Percentiles rank a stretch among this genome's conserved stretches.
phyloP scores from a whole-genome alignment of 2,329 filamentous ascomycete genomes.

The Xylaria digitata region DNA sequence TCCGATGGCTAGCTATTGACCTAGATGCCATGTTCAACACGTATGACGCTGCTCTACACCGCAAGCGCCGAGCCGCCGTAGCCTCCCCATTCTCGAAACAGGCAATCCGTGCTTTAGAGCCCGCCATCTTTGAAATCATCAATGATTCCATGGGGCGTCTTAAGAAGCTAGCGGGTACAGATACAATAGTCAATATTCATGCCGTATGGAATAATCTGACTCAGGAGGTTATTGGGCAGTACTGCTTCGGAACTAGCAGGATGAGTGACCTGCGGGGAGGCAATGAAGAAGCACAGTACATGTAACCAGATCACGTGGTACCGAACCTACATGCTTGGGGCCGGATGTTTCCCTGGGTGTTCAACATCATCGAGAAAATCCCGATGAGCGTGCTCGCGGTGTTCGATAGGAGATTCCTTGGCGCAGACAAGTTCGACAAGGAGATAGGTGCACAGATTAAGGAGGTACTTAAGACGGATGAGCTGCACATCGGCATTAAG shows the following conservation, averaged over 20 bases:
- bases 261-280: conserved; percentile 13
- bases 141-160: not conserved
- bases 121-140: conserved; percentile 14
- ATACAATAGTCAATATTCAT: conserved; percentile 9
- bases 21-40: conserved; percentile 25
- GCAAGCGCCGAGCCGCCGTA: conserved; percentile 23
- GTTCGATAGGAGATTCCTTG: not conserved
- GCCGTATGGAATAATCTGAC: conserved; percentile 16
- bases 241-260: conserved; percentile 13
- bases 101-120: conserved; percentile 24
- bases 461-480: conserved; percentile 14
- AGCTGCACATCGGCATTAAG: conserved; percentile 16
- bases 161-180: not conserved
- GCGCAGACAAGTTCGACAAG: not conserved
- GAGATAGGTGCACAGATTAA: conserved; percentile 2
- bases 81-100: conserved; percentile 27
- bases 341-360: conserved; percentile 19
- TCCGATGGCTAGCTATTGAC: conserved; percentile 9
- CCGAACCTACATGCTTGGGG: conserved; percentile 5
- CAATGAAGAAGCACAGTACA: conserved; percentile 7
- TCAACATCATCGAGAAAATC: conserved; percentile 10
- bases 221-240: conserved; percentile 22
- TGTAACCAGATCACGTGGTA: not conserved
- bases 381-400: conserved; percentile 1
- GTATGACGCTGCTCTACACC: conserved; percentile 16